Evolutionary conservation across 2,329 filamentous ascomycete species (phyloP).

Genomic region (Verticillium tricorpus): DNA sequence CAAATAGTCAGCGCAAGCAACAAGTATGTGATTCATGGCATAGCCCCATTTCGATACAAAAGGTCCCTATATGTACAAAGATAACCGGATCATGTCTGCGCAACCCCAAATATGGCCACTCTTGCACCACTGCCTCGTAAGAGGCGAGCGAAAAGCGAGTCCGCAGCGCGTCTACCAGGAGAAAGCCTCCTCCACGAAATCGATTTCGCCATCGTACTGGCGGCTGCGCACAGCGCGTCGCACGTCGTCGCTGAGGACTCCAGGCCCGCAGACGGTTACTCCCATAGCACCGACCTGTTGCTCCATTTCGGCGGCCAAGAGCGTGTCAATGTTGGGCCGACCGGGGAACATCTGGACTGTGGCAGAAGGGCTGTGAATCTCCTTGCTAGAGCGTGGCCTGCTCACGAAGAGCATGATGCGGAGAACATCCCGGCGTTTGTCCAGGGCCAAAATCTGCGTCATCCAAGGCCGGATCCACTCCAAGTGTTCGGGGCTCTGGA

Average conservation of each 20-base stretch:
- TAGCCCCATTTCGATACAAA: not conserved
- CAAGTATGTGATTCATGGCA: not conserved
- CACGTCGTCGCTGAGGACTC: conserved; percentile 71
- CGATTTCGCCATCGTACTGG: conserved; percentile 62
- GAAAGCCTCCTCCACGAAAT: conserved; percentile 79
- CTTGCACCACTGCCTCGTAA: not conserved
- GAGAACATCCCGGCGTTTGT: conserved; percentile 66
- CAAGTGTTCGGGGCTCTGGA: conserved; percentile 73
- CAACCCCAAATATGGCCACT: not conserved
- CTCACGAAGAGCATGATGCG: conserved; percentile 77
- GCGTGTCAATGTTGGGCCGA: conserved; percentile 67
- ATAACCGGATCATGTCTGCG: not conserved
- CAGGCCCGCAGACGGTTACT: conserved; percentile 71
- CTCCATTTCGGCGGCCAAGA: conserved; percentile 70
- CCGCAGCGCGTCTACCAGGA: conserved; percentile 37
- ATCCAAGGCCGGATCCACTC: conserved; percentile 84
- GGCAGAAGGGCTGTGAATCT: conserved; percentile 72
- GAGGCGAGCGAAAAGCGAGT: not conserved
- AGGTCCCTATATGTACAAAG: not conserved
- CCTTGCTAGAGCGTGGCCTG: conserved; percentile 69
- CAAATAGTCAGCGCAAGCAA: not conserved
- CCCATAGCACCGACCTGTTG: conserved; percentile 70
- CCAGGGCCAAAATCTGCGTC: conserved; percentile 74
- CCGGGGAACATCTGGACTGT: conserved; percentile 85
- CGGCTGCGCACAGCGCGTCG: conserved; percentile 60